Base-by-base conservation (phyloP, 176 grass and related monocot species). In the Musa schizocarpa region DNA sequence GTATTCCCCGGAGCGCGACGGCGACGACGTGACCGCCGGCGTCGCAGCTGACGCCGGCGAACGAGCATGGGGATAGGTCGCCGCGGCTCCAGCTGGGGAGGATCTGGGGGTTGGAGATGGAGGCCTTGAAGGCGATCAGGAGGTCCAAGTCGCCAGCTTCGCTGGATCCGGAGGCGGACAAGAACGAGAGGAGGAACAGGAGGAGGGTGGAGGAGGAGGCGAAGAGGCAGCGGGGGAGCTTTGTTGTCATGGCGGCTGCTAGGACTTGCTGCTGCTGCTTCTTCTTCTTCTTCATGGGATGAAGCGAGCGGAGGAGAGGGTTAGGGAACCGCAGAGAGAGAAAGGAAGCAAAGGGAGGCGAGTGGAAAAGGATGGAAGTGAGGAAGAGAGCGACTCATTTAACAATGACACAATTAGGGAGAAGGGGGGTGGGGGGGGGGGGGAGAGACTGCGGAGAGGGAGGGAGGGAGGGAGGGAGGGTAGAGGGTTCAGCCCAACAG, bases 81-180 rank as follows among this genome's bases (percentile, higher is more conserved):
- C 20, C 49, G 34, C 54, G 9, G 26, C 50, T 63, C 78, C 78
- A 80, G 16, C 20, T 73, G 11, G 27, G 78, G 22, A 80, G 78
- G 48, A 73, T 59, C 48, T 57, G n/a, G 11, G 78, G 78, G 57
- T 73, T 53, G 0, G 55, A 49, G 53, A 80, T 9, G 8, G 78
- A 80, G 21, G 6, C 11, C 69, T 27, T 80, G 56, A 80, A 80
- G 20, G 69, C 71, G 9, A 73, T 63, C 13, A 80, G 69, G 5
- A 80, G 68, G 43, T 80, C 78, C 69, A 73, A 73, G 69, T 80
- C 78, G 14, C 53, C 77, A 10, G 53, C 77, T 23, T 57, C 53
- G 53, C 24, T 49, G 14, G 66, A 70, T 22, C 17, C 65, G 49
- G 53, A 23, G 5, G 19, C n/a, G 20, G 17, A 9, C 1, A 80